A percentile compares a stretch with the other conserved stretches of the same genome.
Evolutionary conservation across 192 early-diverging fungal genomes (phyloP).

Genomic region (Mortierella claussenii): DNA sequence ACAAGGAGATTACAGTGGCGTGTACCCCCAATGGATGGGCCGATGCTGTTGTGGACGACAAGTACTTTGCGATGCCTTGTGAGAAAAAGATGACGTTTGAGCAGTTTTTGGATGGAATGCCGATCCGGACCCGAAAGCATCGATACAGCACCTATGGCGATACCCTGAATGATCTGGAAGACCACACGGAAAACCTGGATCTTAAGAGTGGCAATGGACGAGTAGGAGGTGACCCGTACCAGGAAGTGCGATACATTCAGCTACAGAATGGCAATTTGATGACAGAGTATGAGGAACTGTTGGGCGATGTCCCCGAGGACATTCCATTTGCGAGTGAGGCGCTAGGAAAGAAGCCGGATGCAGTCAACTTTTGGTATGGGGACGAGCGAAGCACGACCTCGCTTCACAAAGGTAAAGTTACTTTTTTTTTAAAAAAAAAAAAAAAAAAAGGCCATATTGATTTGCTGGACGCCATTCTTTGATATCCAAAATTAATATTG

Average conservation of each 20-base stretch:
- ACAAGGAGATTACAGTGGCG: slow-evolving; percentile 55
- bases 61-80: slow-evolving; percentile 62
- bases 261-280: slow-evolving; percentile 62
- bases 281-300: slow-evolving; percentile 52
- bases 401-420: slow-evolving; percentile 54
- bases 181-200: background rate
- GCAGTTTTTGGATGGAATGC: slow-evolving; percentile 53
- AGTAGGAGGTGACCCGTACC: slow-evolving; percentile 16
- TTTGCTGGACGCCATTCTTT: background rate
- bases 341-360: slow-evolving; percentile 54
- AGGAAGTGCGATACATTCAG: slow-evolving; percentile 58
- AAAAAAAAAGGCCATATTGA: background rate
- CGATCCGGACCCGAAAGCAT: slow-evolving; percentile 21
- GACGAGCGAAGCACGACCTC: slow-evolving; percentile 56
- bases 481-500: background rate
- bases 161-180: background rate
- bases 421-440: background rate
- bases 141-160: background rate
- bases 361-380: slow-evolving; percentile 67
- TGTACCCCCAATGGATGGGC: slow-evolving; percentile 56
- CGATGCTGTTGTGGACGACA: slow-evolving; percentile 58
- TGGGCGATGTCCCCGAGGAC: slow-evolving; percentile 53
- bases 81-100: slow-evolving; percentile 61
- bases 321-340: slow-evolving; percentile 59
- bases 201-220: background rate